These are phyloP conservation scores for Hypericum androsaemum DNA, from an alignment of 345 rosid genomes.

Conservation along the genomic window DNA sequence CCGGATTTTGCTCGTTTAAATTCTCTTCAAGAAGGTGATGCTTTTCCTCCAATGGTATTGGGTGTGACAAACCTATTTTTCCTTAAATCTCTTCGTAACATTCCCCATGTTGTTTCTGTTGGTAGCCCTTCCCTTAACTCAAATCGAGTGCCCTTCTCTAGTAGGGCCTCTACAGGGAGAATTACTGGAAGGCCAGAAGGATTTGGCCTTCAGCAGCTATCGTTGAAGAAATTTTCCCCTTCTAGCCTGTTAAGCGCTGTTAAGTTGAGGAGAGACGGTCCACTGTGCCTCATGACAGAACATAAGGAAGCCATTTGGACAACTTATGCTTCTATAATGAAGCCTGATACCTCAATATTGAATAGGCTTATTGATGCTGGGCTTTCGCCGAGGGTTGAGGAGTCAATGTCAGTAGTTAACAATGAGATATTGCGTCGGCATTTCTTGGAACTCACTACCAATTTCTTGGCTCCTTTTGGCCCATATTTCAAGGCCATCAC, in stretches of 20 bases:
- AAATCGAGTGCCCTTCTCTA: slow-evolving; percentile 42
- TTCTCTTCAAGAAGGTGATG: slow-evolving; percentile 63
- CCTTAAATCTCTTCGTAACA: slow-evolving; percentile 71
- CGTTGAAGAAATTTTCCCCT: slow-evolving; percentile 83
- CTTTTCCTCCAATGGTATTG: slow-evolving; percentile 85
- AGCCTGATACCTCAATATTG: slow-evolving; percentile 91
- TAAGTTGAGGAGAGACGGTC: slow-evolving; percentile 88
- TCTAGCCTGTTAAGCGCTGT: slow-evolving; percentile 67
- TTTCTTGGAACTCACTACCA: slow-evolving; percentile 94
- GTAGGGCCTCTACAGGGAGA: slow-evolving; percentile 58
- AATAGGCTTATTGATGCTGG: slow-evolving; percentile 96
- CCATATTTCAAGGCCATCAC: slow-evolving; percentile 69
- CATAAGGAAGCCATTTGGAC: slow-evolving; percentile 99
- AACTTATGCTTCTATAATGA: slow-evolving; percentile 62
- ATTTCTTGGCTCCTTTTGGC: slow-evolving; percentile 94
- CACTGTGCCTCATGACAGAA: slow-evolving; percentile 92
- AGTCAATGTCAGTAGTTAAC: slow-evolving; percentile 96
- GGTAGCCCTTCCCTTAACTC: slow-evolving; percentile 68
- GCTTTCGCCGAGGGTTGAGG: slow-evolving; percentile 89
- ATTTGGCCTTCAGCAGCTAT: slow-evolving; percentile 63
- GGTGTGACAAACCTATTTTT: slow-evolving; percentile 95
- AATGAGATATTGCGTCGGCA: slow-evolving; percentile 91
- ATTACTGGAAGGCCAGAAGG: slow-evolving; percentile 62
- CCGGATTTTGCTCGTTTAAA: slow-evolving; percentile 67
- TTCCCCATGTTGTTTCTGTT: slow-evolving; percentile 88